Base-by-base conservation (phyloP, 208 protist species). In the Leptomonas pyrrhocoris region DNA sequence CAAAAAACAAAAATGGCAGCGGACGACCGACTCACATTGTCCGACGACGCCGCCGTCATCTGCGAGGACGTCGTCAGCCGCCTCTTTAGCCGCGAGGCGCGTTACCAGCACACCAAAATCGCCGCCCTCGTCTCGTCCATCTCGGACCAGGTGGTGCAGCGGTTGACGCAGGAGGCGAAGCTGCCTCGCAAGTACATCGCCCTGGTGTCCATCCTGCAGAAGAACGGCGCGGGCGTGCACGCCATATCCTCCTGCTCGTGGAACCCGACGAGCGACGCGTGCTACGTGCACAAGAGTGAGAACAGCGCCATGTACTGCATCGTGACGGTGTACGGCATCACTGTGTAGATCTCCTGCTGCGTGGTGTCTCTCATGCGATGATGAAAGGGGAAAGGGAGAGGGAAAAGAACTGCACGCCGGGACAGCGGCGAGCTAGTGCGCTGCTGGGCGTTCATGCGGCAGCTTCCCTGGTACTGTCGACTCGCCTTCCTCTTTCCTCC, bases 171-270 rank as follows among this genome's bases (percentile, higher is more conserved):
- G 73, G 86, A 96, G 64, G 81, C 85, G 48, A 92, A 88, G 54
- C 86, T 96, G 54, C 93, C 94, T 8, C 89, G 92, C 63, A 97
- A 98, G 77, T 98, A 98, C 69, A 80, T 98, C 34, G 89, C 78
- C 2, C 83, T 92, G 34, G 86, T 85, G 34, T 81, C 88, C 13
- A 86, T 98, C 30, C 65, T 96, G 64, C 90, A 98, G 66, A 96
- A 95, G 31, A 96, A 83, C 56, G 94, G 94, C 12, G 89, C 93
- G 1, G 96, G 96, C 7, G 68, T 97, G 55, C 78, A 94, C 64
- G 80, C 79, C n/a, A 71, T 92, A 31, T 92, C 89, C 16, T 86
- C 86, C 12, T 95, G 89, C 77, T 94, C 83, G 27, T 98, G 96
- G 94, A 94, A 97, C 73, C 77, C 88, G 16, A 65, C 72, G 9